Percentiles rank a stretch among this genome's conserved stretches.
Conservation (phyloP, 805 yeast genomes). For the Yarrowia sp. region DNA sequence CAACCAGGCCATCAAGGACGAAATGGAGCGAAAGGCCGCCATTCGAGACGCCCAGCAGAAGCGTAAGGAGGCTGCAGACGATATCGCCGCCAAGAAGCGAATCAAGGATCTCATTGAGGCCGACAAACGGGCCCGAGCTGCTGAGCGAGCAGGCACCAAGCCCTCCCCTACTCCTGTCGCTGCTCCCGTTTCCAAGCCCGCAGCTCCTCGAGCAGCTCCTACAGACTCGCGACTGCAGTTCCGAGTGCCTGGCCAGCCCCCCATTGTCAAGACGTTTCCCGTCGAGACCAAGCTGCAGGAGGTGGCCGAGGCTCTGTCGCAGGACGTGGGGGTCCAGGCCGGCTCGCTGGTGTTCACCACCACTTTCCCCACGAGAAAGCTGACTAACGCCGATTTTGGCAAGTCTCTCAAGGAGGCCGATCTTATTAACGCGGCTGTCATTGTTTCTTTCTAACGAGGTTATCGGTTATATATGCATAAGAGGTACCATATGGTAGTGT, state of each 20-base stretch:
- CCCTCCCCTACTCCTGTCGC: constrained; percentile 29
- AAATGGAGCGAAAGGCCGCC: constrained; percentile 36
- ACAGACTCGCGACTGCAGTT: constrained; percentile 33
- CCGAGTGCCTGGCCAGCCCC: constrained; percentile 31
- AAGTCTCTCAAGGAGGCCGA: constrained; percentile 36
- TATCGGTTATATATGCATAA: neutral
- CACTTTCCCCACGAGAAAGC: constrained; percentile 36
- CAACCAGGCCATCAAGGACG: constrained; percentile 33
- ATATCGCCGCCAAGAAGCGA: constrained; percentile 35
- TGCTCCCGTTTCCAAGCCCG: constrained; percentile 20
- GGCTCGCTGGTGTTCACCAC: constrained; percentile 32
- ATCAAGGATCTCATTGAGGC: constrained; percentile 39
- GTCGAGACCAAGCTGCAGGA: constrained; percentile 34
- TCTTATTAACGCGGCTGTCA: constrained; percentile 36
- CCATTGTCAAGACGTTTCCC: constrained; percentile 33
- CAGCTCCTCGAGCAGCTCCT: constrained; percentile 27
- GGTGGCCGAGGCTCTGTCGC: constrained; percentile 33
- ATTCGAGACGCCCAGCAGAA: constrained; percentile 36
- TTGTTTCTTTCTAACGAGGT: constrained; percentile 25
- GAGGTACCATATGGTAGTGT: neutral
- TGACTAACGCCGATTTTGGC: constrained; percentile 31
- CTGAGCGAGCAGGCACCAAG: constrained; percentile 28
- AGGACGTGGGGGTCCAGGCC: constrained; percentile 31
- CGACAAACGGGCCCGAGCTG: constrained; percentile 36
- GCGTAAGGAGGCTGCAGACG: constrained; percentile 35